Evolutionary conservation across 2,329 filamentous ascomycete genomes (phyloP), one percentile per base, ranked within the genome.

Genomic region (Teratosphaeria pseudoeucalypti): DNA sequence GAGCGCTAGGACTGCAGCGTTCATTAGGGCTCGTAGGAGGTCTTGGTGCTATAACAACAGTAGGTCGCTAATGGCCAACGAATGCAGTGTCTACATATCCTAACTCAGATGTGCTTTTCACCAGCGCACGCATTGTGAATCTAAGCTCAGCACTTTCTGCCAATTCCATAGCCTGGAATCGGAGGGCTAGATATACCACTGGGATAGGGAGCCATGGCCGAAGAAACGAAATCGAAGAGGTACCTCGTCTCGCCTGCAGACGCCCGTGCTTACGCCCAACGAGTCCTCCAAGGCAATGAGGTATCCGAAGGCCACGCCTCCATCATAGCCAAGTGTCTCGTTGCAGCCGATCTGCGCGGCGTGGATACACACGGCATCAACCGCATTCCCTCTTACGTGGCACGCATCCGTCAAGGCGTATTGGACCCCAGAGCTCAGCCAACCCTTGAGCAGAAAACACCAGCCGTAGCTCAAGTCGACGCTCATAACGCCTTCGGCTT

Each of bases 341-440:
- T 92, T 1, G 82, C 83, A 39, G 89, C 89, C 12, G 89, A 92
- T 66, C 81, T 92, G 0, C 85, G 89, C 49, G 89, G 88, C 56
- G 85, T 92, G 29, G 89, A 92, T 69, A 90, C 87, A 0, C 89
- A 92, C 70, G 89, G 86, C 61, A 84, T 88, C 71, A 90, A 89
- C 71, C 84, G 89, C 6, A 84, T 92, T 49, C 88, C 88, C 1
- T 89, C 85, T 0, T 92, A 92, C 76, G 83, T 92, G 77, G 80
- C 83, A 58, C 85, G 89, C 19, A 81, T 92, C 63, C 83, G 87
- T 2, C 80, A 86, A 68, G 85, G 85, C 2, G 86, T 88, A 1
- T 80, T 92, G 7, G 78, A 88, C 65, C 77, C 85, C 11, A 72
- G 70, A 11, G 85, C 85, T 1, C 70, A 76, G 3, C 88, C 88